phyloP scores from a whole-genome alignment of 2,329 filamentous ascomycete species.

The Beauveria pseudobassiana region DNA sequence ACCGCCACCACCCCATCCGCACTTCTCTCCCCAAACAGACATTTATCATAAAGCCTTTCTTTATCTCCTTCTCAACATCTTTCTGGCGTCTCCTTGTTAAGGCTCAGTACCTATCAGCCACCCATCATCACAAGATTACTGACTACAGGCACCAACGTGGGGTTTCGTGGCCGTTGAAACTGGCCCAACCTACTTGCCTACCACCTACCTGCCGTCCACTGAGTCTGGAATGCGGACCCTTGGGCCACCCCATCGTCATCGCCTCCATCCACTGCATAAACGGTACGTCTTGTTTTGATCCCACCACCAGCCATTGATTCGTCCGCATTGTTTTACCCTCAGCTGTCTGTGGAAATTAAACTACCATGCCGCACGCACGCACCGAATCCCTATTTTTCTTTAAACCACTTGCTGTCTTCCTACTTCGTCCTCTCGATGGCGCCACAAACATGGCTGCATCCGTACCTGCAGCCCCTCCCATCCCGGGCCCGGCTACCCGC shows the following conservation, averaged over 20 bases:
- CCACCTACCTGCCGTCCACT: too few species aligned
- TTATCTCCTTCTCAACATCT: not conserved
- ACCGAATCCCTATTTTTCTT: not conserved
- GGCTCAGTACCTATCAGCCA: not conserved
- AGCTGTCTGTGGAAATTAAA: not conserved
- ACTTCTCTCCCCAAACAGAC: not conserved
- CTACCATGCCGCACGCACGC: not conserved
- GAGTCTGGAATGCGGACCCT: too few species aligned
- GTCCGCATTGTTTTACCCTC: not conserved
- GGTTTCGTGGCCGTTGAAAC: slow-evolving; percentile 5
- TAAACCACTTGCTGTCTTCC: not conserved
- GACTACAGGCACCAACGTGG: not conserved
- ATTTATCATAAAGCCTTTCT: not conserved
- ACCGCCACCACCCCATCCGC: not conserved
- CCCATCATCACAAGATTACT: too few species aligned
- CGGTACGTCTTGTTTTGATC: not conserved
- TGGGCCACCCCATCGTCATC: not conserved
- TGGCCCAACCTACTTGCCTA: not conserved
- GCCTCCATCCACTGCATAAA: not conserved
- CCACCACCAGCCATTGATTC: not conserved
- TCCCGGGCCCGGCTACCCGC: not conserved
- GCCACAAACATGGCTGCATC: not conserved
- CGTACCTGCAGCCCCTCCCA: not conserved
- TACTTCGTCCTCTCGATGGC: not conserved
- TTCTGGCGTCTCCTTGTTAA: too few species aligned